These are phyloP conservation scores for Hypoxylon fragiforme DNA, from an alignment of 495 filamentous ascomycete genomes.

Conservation along the genomic window DNA sequence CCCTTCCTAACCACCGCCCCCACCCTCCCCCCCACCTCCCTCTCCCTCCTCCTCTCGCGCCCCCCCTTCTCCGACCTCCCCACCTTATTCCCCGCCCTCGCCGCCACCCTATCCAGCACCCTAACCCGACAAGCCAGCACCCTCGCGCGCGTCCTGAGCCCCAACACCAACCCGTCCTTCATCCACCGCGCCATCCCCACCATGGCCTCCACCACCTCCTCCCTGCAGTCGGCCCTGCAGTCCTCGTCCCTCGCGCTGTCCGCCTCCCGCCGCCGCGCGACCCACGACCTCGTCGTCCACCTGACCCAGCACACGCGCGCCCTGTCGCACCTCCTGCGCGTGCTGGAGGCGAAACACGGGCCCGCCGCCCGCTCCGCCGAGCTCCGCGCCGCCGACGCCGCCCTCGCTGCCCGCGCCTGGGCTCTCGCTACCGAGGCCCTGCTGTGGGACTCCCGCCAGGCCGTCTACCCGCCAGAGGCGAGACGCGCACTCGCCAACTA, in stretches of 20 bases:
- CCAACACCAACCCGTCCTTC: constrained; percentile 56
- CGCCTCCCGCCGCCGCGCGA: constrained; percentile 38
- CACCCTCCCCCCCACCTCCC: constrained; percentile 25
- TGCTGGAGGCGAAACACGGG: constrained; percentile 63
- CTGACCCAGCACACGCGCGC: constrained; percentile 35
- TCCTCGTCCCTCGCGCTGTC: constrained; percentile 36
- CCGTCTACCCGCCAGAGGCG: constrained; percentile 63
- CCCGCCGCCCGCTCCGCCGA: constrained; percentile 63
- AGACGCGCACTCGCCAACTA: constrained; percentile 60
- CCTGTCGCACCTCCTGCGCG: constrained; percentile 40
- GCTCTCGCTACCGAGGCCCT: constrained; percentile 39
- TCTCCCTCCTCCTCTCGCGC: constrained; percentile 42
- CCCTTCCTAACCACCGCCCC: constrained; percentile 38
- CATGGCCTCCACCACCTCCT: constrained; percentile 34
- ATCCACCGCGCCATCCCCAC: constrained; percentile 53
- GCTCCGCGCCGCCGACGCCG: constrained; percentile 58
- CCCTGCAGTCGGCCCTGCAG: constrained; percentile 31
- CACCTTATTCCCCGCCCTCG: constrained; percentile 45
- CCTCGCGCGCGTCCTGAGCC: constrained; percentile 50
- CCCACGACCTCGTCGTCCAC: constrained; percentile 35
- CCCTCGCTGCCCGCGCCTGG: constrained; percentile 56
- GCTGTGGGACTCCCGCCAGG: constrained; percentile 32
- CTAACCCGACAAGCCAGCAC: constrained; percentile 44
- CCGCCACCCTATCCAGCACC: constrained; percentile 43
- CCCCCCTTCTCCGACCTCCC: constrained; percentile 48